Conservation (phyloP, 164 flowering plant genomes). For the Vitis cinerea region DNA sequence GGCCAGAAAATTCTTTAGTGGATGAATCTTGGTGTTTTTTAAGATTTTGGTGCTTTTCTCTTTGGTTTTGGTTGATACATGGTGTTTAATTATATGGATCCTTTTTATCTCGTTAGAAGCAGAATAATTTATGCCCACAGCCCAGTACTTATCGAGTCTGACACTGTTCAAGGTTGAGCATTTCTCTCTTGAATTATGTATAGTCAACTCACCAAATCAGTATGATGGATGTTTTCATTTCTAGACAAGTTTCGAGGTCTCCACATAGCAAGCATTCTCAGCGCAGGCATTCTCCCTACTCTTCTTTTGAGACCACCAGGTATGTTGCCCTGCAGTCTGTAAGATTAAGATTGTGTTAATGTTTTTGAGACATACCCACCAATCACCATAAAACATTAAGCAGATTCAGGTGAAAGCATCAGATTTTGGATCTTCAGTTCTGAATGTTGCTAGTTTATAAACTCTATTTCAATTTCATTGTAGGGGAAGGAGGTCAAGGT, state of each 20-base stretch:
- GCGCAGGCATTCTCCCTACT: constrained; percentile 97
- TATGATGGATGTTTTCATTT: constrained; percentile 76
- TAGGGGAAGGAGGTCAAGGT: constrained; percentile 81
- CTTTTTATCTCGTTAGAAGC: constrained; percentile 15
- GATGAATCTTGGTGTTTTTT: neutral
- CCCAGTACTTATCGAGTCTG: constrained; percentile 11
- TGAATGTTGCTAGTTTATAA: constrained; percentile 8
- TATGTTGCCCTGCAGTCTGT: constrained; percentile 35
- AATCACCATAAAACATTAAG: constrained; percentile 24
- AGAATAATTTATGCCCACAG: constrained; percentile 15
- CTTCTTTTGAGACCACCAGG: constrained; percentile 88
- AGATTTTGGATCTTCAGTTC: neutral
- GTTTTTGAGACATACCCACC: constrained; percentile 31
- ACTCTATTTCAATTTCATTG: constrained; percentile 21
- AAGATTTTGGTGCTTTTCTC: neutral
- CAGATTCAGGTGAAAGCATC: constrained; percentile 39
- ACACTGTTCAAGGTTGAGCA: constrained; percentile 31
- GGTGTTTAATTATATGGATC: constrained; percentile 3
- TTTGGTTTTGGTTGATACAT: neutral
- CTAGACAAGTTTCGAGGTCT: constrained; percentile 97
- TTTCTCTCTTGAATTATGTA: constrained; percentile 24
- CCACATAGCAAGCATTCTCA: constrained; percentile 97
- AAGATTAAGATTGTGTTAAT: constrained; percentile 21
- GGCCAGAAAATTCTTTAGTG: neutral
- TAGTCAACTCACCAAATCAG: constrained; percentile 61